Conservation (phyloP, 495 filamentous ascomycete species). For the Letharia lupina region DNA sequence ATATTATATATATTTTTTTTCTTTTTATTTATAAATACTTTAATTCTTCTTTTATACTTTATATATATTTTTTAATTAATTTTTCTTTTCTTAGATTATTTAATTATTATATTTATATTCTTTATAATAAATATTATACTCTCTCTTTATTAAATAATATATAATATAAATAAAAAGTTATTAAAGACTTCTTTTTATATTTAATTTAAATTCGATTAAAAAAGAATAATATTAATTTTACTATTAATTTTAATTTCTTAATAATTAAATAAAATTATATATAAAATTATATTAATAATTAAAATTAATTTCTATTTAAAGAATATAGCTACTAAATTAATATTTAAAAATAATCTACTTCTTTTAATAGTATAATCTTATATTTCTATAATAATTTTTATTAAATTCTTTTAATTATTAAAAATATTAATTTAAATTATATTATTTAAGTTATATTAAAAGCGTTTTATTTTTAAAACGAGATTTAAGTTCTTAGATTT, state of each 20-base stretch:
- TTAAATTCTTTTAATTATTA: not conserved
- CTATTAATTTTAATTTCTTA: not conserved
- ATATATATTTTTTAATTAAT: not conserved
- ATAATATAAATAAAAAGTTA: not conserved
- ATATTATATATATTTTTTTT: too few relatives aligned
- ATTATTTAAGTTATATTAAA: not conserved
- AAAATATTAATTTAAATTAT: not conserved
- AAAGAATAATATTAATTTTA: not conserved
- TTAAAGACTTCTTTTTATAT: not conserved
- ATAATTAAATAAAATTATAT: not conserved
- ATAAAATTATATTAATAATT: not conserved
- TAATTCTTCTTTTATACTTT: not conserved
- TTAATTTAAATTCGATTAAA: not conserved
- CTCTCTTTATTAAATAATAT: too few relatives aligned
- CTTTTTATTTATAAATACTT: too few relatives aligned
- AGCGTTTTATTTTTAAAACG: not conserved
- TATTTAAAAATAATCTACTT: not conserved
- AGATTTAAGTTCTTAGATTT: not conserved
- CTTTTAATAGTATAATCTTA: not conserved
- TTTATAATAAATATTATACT: not conserved
- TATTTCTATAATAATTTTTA: not conserved
- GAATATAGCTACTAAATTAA: not conserved
- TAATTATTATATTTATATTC: not conserved
- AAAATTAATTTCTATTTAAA: not conserved
- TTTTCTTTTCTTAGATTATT: not conserved